Percentiles rank a stretch among this genome's conserved stretches.
Evolutionary conservation across 192 early-diverging fungal genomes (phyloP).

Genomic region (Coemansia pectinata): DNA sequence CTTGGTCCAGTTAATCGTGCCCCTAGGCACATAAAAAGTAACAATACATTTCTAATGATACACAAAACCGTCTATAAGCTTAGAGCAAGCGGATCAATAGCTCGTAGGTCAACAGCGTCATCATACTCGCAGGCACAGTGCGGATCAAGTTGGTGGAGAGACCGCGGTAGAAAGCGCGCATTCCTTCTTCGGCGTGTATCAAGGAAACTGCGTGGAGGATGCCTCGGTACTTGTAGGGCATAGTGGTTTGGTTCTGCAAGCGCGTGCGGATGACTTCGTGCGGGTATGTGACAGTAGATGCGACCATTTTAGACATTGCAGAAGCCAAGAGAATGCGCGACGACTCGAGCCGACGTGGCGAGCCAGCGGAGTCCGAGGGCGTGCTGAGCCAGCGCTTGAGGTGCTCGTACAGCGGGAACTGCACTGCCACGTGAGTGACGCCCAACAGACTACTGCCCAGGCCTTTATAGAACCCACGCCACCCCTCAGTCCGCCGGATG

Average conservation of each 20-base stretch:
- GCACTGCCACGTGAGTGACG: slow-evolving; percentile 88
- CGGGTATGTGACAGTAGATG: slow-evolving; percentile 87
- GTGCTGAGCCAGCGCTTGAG: slow-evolving; percentile 59
- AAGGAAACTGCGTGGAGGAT: slow-evolving; percentile 73
- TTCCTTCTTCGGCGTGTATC: slow-evolving; percentile 78
- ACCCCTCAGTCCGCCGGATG: slow-evolving; percentile 76
- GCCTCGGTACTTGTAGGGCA: slow-evolving; percentile 79
- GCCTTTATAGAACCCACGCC: slow-evolving; percentile 88
- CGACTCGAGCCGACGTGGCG: slow-evolving; percentile 33
- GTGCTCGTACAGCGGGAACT: slow-evolving; percentile 96
- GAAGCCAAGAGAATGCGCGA: slow-evolving; percentile 76
- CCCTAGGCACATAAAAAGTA: slow-evolving; percentile 20
- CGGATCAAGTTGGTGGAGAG: slow-evolving; percentile 83
- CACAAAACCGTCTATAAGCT: background rate
- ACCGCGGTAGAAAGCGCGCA: slow-evolving; percentile 83
- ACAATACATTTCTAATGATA: slow-evolving; percentile 7
- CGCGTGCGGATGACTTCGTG: slow-evolving; percentile 95
- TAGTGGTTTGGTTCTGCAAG: slow-evolving; percentile 81
- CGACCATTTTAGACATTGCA: slow-evolving; percentile 85
- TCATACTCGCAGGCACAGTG: slow-evolving; percentile 84
- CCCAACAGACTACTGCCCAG: slow-evolving; percentile 89
- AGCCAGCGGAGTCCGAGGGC: background rate
- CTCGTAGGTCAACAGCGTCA: slow-evolving; percentile 90
- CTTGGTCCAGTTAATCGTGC: slow-evolving; percentile 21
- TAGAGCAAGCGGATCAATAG: slow-evolving; percentile 66